phyloP scores from a whole-genome alignment of 2,329 filamentous ascomycete genomes.

The Ceratocystis papillata region DNA sequence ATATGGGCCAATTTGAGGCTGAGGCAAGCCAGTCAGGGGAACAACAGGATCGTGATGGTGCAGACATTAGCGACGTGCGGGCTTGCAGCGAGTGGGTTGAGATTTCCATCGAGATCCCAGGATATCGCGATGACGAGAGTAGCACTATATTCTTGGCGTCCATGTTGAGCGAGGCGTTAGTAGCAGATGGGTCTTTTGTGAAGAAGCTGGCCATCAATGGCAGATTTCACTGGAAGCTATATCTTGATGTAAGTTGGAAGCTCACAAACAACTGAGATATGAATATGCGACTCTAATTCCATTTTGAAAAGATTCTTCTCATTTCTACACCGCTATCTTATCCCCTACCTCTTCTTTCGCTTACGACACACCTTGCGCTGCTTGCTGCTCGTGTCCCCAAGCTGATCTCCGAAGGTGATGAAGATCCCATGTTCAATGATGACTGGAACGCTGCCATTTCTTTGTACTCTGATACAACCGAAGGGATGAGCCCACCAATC shows the following conservation, averaged over 20 bases:
- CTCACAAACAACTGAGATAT: not conserved
- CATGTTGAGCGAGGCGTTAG: constrained; percentile 79
- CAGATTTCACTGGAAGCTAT: constrained; percentile 92
- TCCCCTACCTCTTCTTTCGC: constrained; percentile 79
- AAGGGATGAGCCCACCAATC: constrained; percentile 57
- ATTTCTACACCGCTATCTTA: constrained; percentile 91
- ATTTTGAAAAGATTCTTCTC: constrained; percentile 62
- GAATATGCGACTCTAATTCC: constrained; percentile 21
- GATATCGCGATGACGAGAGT: constrained; percentile 80
- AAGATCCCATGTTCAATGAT: constrained; percentile 95
- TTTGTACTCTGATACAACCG: constrained; percentile 51
- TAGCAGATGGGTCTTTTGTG: constrained; percentile 58
- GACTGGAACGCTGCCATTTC: constrained; percentile 81
- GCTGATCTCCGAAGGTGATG: constrained; percentile 78
- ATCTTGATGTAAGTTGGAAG: constrained; percentile 68
- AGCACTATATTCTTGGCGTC: constrained; percentile 75
- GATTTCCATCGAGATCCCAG: constrained; percentile 82
- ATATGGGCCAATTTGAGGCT: constrained; percentile 27
- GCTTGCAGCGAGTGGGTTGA: constrained; percentile 68
- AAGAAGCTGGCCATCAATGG: constrained; percentile 74
- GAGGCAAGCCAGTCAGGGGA: constrained; percentile 29
- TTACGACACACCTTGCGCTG: constrained; percentile 88
- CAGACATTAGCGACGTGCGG: constrained; percentile 29
- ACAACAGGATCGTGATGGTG: constrained; percentile 33
- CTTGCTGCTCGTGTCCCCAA: constrained; percentile 75